A percentile compares a stretch with the other conserved stretches of the same genome.
phyloP scores from a whole-genome alignment of 2,329 filamentous ascomycete genomes.

The Fusarium newnesense region DNA sequence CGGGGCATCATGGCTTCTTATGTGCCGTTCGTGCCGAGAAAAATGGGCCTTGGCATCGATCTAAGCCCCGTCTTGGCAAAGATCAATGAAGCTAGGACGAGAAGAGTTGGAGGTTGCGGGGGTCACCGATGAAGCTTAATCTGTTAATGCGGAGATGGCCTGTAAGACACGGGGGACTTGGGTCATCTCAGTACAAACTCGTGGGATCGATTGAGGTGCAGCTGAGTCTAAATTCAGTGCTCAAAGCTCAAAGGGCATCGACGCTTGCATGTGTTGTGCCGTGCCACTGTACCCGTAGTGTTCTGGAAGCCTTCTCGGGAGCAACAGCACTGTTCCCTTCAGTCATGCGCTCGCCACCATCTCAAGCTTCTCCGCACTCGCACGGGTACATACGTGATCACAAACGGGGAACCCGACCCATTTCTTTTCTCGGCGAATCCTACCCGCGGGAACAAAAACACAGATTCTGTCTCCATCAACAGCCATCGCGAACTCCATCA shows the following conservation, averaged over 20 bases:
- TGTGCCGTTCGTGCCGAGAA: slow-evolving; percentile 27
- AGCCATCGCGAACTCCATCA: neutral
- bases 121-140: neutral
- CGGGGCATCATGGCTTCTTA: slow-evolving; percentile 9
- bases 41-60: neutral
- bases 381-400: neutral
- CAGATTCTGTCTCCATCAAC: neutral
- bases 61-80: slow-evolving; percentile 3
- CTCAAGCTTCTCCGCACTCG: neutral
- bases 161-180: neutral
- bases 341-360: neutral
- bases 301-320: neutral
- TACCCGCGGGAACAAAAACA: neutral
- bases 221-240: neutral
- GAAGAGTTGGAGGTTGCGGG: neutral
- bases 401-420: neutral
- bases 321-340: neutral
- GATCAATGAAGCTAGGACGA: neutral
- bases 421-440: neutral
- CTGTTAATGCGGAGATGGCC: neutral
- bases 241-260: neutral
- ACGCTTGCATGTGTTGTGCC: neutral
- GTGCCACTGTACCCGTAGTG: no score
- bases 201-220: neutral
- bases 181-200: neutral